Evolutionary conservation across 306 rosid genomes (phyloP), one percentile per base, ranked within the genome.

Genomic region (Clitoria ternatea): DNA sequence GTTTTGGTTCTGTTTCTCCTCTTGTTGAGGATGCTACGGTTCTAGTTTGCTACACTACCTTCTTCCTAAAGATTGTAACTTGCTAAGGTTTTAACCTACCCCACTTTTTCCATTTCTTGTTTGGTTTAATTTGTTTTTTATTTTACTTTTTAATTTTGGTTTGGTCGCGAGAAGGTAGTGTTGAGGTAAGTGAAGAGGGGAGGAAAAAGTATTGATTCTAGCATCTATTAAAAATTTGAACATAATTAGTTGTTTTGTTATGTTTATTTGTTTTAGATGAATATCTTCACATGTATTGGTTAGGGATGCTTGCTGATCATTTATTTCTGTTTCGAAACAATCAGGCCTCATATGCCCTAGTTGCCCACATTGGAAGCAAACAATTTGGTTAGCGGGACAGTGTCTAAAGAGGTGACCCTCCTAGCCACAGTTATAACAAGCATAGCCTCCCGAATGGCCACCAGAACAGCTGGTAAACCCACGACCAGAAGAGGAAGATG

Each of bases 11-110:
- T 1, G 0, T 26, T 4, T 29, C 85, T 2, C 29, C 67, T 56
- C 66, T 50, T 15, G 4, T 0, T 9, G 69, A 35, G 73, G 43
- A 49, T 53, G 68, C 23, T 32, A 77, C 80, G 27, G 65, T 65
- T 11, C 79, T n/a, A 84, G 30, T 89, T 33, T 79, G 86, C 80
- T 88, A 83, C 59, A 86, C 96, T 30, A 92, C 88, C 92, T 47
- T 92, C 96, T 88, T 32, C 98, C 98, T 54, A 80, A 80, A 67
- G 65, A 54, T 66, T 92, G 98, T 77, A 82, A 85, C 83, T 83
- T 92, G 85, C 97, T 97, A 75, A 90, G 98, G 98, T 92, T 68
- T 43, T 7, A 0, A 3, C 7, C 35, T 5, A 4, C 36, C 61
- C 73, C 44, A 23, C 26, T 9, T 44, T 23, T 11, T 23, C 8